Percentiles rank a stretch among this genome's conserved stretches.
Conservation (phyloP, 352 stramenopile species). For the Globisporangium okanoganense region DNA sequence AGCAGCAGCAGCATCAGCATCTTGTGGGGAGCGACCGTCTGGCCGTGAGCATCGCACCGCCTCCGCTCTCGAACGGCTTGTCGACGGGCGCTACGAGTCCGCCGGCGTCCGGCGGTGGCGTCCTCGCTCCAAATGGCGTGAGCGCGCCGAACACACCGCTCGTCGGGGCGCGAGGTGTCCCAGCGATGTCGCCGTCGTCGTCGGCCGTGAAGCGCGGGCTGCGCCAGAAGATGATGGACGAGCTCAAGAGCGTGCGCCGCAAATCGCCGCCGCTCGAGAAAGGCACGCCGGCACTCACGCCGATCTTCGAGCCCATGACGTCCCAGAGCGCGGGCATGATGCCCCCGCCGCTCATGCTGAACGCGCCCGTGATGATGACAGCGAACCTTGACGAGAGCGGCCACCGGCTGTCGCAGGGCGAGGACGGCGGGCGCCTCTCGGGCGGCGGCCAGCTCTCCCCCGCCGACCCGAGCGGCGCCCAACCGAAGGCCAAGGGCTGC, state of each 20-base stretch:
- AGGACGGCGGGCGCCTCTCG: constrained; percentile 4
- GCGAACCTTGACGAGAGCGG: not conserved
- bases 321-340: not conserved
- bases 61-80: not conserved
- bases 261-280: constrained; percentile 26
- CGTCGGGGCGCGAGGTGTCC: not conserved
- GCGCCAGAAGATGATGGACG: constrained; percentile 57
- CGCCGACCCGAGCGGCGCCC: not conserved
- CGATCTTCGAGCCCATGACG: constrained; percentile 24
- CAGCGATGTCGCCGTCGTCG: constrained; percentile 10
- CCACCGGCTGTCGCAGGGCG: not conserved
- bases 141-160: constrained; percentile 3
- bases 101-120: not conserved
- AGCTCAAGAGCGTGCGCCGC: constrained; percentile 59
- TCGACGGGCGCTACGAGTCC: not conserved
- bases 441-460: constrained; percentile 12
- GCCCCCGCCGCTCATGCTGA: constrained; percentile 32
- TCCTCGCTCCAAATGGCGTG: not conserved
- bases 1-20: constrained; percentile 6
- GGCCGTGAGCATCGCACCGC: not conserved
- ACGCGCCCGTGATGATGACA: not conserved
- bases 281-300: constrained; percentile 13
- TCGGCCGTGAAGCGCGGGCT: constrained; percentile 27
- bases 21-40: not conserved
- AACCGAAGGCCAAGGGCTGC: constrained; percentile 30